Conservation (phyloP, 2,329 filamentous ascomycete species). For the Ilyonectria sp. region DNA sequence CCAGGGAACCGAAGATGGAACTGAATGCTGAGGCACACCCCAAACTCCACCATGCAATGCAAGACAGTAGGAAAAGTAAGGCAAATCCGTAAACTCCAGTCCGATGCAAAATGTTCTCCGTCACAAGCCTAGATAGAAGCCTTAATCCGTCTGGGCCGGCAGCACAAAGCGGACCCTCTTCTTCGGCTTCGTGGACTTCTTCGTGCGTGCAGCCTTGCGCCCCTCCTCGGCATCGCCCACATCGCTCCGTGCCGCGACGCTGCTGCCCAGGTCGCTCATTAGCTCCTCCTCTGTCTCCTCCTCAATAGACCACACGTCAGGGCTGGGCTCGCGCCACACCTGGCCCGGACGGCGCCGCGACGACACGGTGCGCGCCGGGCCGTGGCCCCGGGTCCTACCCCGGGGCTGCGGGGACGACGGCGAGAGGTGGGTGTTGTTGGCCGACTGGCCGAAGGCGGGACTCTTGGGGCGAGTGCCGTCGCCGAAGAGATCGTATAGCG, state of each 20-base stretch:
- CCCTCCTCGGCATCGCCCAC: slow-evolving; percentile 47
- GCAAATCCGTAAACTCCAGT: slow-evolving; percentile 36
- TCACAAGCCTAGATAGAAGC: not conserved
- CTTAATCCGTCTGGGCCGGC: slow-evolving; percentile 57
- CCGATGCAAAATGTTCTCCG: slow-evolving; percentile 41
- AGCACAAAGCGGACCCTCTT: slow-evolving; percentile 72
- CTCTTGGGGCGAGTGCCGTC: slow-evolving; percentile 54
- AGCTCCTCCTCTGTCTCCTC: slow-evolving; percentile 71
- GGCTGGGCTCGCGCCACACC: slow-evolving; percentile 71
- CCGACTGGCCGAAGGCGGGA: slow-evolving; percentile 50
- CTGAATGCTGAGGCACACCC: slow-evolving; percentile 15
- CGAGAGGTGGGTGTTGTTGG: slow-evolving; percentile 49
- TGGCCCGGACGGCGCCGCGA: slow-evolving; percentile 56
- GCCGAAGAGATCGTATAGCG: slow-evolving; percentile 60
- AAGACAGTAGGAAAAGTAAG: slow-evolving; percentile 33
- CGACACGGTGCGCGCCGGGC: slow-evolving; percentile 48
- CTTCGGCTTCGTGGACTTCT: slow-evolving; percentile 64
- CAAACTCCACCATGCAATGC: slow-evolving; percentile 27
- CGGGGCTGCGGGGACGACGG: slow-evolving; percentile 49
- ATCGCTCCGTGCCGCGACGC: slow-evolving; percentile 49
- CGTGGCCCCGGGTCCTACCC: slow-evolving; percentile 50
- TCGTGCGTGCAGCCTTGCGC: slow-evolving; percentile 32
- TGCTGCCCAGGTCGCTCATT: slow-evolving; percentile 59
- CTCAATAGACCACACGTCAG: slow-evolving; percentile 73
- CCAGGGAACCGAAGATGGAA: slow-evolving; percentile 19